Conservation (phyloP, 2,329 filamentous ascomycete species). For the Kalaharituber pfeilii region DNA sequence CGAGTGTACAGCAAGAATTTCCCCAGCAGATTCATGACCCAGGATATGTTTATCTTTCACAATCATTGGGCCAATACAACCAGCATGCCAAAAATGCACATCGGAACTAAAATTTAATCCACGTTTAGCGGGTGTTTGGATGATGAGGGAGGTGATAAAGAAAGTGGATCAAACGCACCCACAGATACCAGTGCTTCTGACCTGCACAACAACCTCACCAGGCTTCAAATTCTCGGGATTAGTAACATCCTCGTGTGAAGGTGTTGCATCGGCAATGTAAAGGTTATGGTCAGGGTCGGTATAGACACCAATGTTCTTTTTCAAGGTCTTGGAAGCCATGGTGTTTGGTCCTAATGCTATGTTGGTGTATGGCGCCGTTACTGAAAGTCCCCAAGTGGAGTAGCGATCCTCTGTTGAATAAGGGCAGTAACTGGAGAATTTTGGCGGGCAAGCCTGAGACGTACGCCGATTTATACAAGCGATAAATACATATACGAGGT, state of each 20-base stretch:
- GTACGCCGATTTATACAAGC: too few species aligned
- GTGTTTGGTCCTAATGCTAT: background rate
- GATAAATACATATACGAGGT: too few species aligned
- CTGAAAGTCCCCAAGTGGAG: background rate
- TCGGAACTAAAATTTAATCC: slow-evolving; percentile 47
- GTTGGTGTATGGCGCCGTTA: background rate
- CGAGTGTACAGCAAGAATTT: slow-evolving; percentile 62
- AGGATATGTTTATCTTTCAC: slow-evolving; percentile 78
- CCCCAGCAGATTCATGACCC: slow-evolving; percentile 82
- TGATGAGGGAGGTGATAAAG: background rate
- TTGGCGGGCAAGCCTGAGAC: too few species aligned
- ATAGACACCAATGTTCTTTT: slow-evolving; percentile 88
- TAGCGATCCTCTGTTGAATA: background rate
- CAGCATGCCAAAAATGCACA: slow-evolving; percentile 93
- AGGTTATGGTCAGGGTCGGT: slow-evolving; percentile 86
- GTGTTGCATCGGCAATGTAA: slow-evolving; percentile 67
- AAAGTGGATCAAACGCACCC: slow-evolving; percentile 30
- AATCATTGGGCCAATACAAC: slow-evolving; percentile 91
- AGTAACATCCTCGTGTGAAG: slow-evolving; percentile 41
- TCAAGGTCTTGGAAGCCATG: slow-evolving; percentile 34
- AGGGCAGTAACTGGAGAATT: too few species aligned
- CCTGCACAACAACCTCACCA: slow-evolving; percentile 72
- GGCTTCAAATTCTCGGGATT: slow-evolving; percentile 40
- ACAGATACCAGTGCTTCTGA: slow-evolving; percentile 93
- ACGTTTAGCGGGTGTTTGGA: slow-evolving; percentile 8